A percentile compares a stretch with the other conserved stretches of the same genome.
phyloP scores from a whole-genome alignment of 2,329 filamentous ascomycete species.

The Pestalotiopsis sp. region DNA sequence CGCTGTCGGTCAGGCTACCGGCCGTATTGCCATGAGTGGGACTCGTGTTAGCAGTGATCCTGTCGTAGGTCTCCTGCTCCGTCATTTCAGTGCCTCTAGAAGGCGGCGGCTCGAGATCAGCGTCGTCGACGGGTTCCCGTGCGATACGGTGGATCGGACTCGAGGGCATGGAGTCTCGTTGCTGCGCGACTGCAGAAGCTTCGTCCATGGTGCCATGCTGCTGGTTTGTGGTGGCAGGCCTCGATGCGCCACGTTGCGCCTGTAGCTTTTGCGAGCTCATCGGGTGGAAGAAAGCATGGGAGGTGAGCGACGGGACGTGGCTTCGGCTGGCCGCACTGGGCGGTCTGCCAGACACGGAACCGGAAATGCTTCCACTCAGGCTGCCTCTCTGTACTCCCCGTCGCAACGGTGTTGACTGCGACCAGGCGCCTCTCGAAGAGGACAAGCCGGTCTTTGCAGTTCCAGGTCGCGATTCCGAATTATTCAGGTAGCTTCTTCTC shows the following conservation, averaged over 20 bases:
- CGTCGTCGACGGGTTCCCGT: conserved; percentile 39
- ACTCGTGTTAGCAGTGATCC: conserved; percentile 73
- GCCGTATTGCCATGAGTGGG: conserved; percentile 63
- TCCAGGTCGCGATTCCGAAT: conserved; percentile 54
- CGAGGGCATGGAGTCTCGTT: conserved; percentile 53
- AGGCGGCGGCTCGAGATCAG: conserved; percentile 60
- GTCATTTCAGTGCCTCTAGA: conserved; percentile 84
- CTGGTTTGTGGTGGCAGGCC: conserved; percentile 45
- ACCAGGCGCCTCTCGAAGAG: conserved; percentile 52
- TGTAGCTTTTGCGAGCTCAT: conserved; percentile 97
- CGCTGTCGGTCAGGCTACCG: conserved; percentile 74
- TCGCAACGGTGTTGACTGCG: conserved; percentile 58
- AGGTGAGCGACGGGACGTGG: conserved; percentile 87
- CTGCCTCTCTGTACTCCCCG: conserved; percentile 48
- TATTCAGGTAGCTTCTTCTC: conserved; percentile 40
- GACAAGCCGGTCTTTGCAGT: conserved; percentile 57
- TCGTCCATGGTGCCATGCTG: conserved; percentile 34
- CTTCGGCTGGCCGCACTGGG: conserved; percentile 75
- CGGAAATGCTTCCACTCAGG: conserved; percentile 44
- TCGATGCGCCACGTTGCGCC: conserved; percentile 72
- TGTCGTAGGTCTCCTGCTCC: conserved; percentile 71
- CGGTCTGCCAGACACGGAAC: conserved; percentile 42
- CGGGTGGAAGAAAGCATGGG: conserved; percentile 90
- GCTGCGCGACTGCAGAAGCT: conserved; percentile 47
- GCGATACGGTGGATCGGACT: conserved; percentile 33